phyloP scores from a whole-genome alignment of 768 basidiomycete genomes.

The Boletus insuetus region DNA sequence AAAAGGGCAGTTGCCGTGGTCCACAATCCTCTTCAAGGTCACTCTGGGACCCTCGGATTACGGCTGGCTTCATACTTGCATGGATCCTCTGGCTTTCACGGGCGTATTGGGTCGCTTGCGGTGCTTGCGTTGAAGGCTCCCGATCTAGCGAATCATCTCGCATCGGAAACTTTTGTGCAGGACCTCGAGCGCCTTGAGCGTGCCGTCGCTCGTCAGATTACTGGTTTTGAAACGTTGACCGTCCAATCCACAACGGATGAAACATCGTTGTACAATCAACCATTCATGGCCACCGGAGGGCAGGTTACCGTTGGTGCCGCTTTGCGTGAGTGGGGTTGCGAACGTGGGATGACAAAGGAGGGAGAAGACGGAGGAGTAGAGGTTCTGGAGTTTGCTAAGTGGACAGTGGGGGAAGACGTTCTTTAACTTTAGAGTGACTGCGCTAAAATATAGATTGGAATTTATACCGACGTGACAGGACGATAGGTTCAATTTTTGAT shows the following conservation, averaged over 20 bases:
- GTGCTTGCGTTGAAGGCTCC: slow-evolving; percentile 52
- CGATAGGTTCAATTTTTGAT: too few relatives aligned
- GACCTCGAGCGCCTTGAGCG: slow-evolving; percentile 66
- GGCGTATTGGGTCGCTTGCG: slow-evolving; percentile 59
- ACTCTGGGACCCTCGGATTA: slow-evolving; percentile 38
- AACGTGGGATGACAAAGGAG: slow-evolving; percentile 42
- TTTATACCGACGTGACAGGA: too few relatives aligned
- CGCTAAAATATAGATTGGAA: too few relatives aligned
- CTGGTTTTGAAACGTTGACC: slow-evolving; percentile 70
- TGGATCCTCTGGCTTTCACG: slow-evolving; percentile 50
- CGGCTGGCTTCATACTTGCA: slow-evolving; percentile 60
- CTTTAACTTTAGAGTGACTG: neutral
- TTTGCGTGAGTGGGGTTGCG: slow-evolving; percentile 53
- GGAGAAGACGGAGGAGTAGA: slow-evolving; percentile 33
- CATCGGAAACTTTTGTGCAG: slow-evolving; percentile 46
- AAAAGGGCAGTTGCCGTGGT: slow-evolving; percentile 52
- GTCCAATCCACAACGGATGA: slow-evolving; percentile 43
- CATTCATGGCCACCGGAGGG: slow-evolving; percentile 73
- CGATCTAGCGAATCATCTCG: slow-evolving; percentile 42
- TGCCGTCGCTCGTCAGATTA: slow-evolving; percentile 79
- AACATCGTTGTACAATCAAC: slow-evolving; percentile 66
- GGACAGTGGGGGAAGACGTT: slow-evolving; percentile 55
- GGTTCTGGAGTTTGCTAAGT: slow-evolving; percentile 56
- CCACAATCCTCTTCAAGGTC: slow-evolving; percentile 36
- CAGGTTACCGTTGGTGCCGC: slow-evolving; percentile 35